Evolutionary conservation across 352 stramenopile species (phyloP), one percentile per base, ranked within the genome.

Genomic region (Phytophthora pini): DNA sequence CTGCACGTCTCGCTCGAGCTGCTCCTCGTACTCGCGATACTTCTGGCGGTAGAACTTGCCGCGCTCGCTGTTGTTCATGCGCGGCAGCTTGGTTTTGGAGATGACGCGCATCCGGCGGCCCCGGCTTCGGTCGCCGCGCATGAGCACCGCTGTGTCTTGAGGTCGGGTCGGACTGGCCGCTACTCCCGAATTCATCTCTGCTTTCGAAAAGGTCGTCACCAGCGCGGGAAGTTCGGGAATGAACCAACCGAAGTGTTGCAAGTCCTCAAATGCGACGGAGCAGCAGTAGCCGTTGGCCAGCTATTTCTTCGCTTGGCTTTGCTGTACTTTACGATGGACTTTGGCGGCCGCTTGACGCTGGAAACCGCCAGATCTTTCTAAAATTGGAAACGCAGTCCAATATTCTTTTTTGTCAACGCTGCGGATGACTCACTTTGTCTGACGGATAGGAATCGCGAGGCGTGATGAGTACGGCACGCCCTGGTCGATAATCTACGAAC

Each of bases 11-110:
- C 53, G 54, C 61, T 83, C 76, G 11, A 87, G 76, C 24, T 65
- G 47, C 17, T 60, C 50, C 52, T 85, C 77, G 70, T 87, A 84
- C 61, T 82, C 65, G 40, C 80, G 77, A 49, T 83, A 82, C 65
- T 89, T 89, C 50, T 78, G 68, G 6, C 80, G 72, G 44, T 89
- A 89, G 75, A 85, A 89, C 59, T 89, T 89, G 56, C 80, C 80
- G 17, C 80, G 74, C 63, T 88, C 80, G 24, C 75, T 87, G 62
- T 88, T 88, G 75, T 70, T 88, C 77, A 88, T 88, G 56, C 79
- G 81, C 26, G 80, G 80, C 40, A 89, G 55, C 56, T 80, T 86
- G 47, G 62, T 51, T 13, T 62, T 66, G 46, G 76, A 46, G 40
- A 76, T 49, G 57, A 74, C 53, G n/a, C 65, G 65, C 65, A 67